phyloP scores from a whole-genome alignment of 73 alveolate genomes.

The Paramecium biaurelia region DNA sequence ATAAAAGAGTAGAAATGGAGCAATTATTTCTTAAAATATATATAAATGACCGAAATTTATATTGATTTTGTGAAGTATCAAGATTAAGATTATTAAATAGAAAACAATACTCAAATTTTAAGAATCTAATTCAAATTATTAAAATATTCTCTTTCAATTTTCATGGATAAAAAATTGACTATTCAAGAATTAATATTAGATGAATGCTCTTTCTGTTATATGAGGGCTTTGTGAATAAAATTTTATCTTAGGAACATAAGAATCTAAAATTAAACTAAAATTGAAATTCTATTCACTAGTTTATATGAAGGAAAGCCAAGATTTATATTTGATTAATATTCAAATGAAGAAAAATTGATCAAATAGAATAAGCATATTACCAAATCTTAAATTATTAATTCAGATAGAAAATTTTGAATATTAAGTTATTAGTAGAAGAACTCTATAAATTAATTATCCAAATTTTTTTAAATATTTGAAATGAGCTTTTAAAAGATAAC shows the following conservation, averaged over 20 bases:
- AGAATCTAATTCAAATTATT: background rate
- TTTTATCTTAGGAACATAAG: background rate
- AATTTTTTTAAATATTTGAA: no score
- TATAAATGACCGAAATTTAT: no score
- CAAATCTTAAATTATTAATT: background rate
- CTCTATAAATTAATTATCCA: no score
- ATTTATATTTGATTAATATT: no score
- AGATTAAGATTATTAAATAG: background rate
- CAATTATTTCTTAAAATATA: background rate
- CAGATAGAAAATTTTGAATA: background rate
- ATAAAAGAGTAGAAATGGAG: background rate
- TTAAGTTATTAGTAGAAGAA: background rate
- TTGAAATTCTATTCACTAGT: background rate
- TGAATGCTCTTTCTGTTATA: background rate
- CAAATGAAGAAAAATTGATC: background rate
- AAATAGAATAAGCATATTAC: background rate
- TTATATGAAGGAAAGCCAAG: background rate
- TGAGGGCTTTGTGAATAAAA: background rate
- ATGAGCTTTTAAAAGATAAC: background rate
- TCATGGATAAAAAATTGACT: background rate
- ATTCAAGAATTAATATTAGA: background rate
- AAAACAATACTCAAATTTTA: background rate
- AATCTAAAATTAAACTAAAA: background rate
- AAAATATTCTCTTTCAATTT: background rate
- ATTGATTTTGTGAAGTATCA: background rate